Percentiles rank a stretch among this genome's conserved stretches.
These are phyloP conservation scores for Spizellomyces sp. DNA, from an alignment of 192 early-diverging fungal genomes.

Conservation along the genomic window DNA sequence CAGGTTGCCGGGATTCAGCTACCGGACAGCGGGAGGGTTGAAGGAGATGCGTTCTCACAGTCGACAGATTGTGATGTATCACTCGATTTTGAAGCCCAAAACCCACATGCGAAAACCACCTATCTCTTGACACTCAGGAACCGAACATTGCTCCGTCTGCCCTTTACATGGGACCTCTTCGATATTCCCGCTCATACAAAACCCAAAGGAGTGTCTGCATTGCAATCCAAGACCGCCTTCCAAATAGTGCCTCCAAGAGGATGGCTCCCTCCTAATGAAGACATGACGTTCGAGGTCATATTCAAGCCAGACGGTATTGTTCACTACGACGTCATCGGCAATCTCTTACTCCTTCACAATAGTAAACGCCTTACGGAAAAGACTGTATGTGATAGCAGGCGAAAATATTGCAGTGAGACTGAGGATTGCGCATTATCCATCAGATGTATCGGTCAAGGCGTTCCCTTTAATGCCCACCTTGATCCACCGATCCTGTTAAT, in stretches of 20 bases:
- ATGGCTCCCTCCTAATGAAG: constrained; percentile 31
- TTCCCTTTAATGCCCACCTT: constrained; percentile 24
- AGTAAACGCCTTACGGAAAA: constrained; percentile 10
- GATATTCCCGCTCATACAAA: constrained; percentile 34
- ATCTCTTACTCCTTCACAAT: constrained; percentile 37
- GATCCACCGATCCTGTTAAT: constrained; percentile 35
- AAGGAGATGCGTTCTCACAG: constrained; percentile 1
- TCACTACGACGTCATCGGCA: constrained; percentile 41
- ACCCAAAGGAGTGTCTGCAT: background rate
- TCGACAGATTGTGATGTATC: constrained; percentile 9
- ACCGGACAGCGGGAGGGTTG: background rate
- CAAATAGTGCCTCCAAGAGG: constrained; percentile 36
- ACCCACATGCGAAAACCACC: constrained; percentile 34
- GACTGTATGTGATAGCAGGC: background rate
- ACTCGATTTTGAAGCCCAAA: constrained; percentile 42
- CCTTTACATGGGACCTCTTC: constrained; percentile 40
- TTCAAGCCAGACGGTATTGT: constrained; percentile 37
- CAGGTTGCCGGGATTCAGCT: background rate
- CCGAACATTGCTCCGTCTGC: constrained; percentile 34
- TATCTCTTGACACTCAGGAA: constrained; percentile 40
- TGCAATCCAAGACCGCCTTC: constrained; percentile 24
- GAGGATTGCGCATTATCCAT: constrained; percentile 31
- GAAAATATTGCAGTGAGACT: background rate
- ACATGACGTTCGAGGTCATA: constrained; percentile 38
- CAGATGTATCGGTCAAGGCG: constrained; percentile 32